Conservation (phyloP, 768 basidiomycete genomes). For the Leucocoprinus sp. region DNA sequence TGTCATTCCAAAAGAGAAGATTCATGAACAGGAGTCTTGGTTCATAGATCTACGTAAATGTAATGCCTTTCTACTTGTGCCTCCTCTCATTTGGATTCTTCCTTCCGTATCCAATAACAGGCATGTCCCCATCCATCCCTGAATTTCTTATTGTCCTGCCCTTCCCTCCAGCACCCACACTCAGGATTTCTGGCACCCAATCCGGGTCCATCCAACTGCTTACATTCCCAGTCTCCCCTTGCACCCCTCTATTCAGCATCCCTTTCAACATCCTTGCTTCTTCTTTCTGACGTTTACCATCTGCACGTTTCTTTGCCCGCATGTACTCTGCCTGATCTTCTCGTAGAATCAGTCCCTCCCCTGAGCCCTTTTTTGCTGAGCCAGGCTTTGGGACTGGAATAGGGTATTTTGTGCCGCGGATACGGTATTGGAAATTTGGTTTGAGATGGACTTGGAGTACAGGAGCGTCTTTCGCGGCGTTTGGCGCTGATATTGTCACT, state of each 20-base stretch:
- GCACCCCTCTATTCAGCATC: slow-evolving; percentile 36
- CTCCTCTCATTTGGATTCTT: slow-evolving; percentile 85
- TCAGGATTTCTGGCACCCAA: slow-evolving; percentile 80
- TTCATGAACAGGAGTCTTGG: slow-evolving; percentile 91
- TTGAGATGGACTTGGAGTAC: slow-evolving; percentile 88
- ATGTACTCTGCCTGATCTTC: slow-evolving; percentile 90
- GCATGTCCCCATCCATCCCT: slow-evolving; percentile 62
- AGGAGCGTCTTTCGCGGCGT: slow-evolving; percentile 50
- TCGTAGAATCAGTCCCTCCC: slow-evolving; percentile 79
- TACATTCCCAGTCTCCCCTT: slow-evolving; percentile 40
- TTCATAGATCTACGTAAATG: slow-evolving; percentile 29
- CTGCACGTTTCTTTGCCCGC: slow-evolving; percentile 71
- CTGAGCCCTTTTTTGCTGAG: slow-evolving; percentile 73
- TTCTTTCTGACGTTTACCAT: slow-evolving; percentile 68
- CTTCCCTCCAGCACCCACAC: slow-evolving; percentile 60
- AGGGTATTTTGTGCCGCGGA: slow-evolving; percentile 85
- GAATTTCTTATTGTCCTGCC: slow-evolving; percentile 45
- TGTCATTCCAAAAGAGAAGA: slow-evolving; percentile 97
- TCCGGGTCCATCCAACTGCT: slow-evolving; percentile 95
- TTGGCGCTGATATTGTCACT: slow-evolving; percentile 71
- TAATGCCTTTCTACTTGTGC: slow-evolving; percentile 52
- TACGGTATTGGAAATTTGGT: slow-evolving; percentile 89
- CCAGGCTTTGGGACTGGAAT: slow-evolving; percentile 90
- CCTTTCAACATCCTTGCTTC: slow-evolving; percentile 69
- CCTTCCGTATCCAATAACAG: slow-evolving; percentile 78